A percentile compares a stretch with the other conserved stretches of the same genome.
These are phyloP conservation scores for Suillus decipiens DNA, from an alignment of 768 basidiomycete genomes.

Conservation along the genomic window DNA sequence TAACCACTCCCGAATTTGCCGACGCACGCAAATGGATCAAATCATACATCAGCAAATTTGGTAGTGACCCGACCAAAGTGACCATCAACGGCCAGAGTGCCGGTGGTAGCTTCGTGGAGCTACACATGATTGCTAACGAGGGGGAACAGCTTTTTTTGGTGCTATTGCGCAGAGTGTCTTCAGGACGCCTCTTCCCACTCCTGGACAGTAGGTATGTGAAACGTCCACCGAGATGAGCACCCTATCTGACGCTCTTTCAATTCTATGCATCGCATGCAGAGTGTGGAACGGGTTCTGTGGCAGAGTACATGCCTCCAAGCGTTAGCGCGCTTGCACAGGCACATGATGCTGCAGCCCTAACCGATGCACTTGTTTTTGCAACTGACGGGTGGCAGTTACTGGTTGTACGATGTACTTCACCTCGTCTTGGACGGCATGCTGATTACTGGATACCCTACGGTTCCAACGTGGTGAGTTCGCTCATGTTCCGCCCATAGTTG, in stretches of 20 bases:
- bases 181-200: slow-evolving; percentile 50
- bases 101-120: slow-evolving; percentile 54
- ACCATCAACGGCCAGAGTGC: slow-evolving; percentile 65
- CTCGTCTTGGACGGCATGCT: slow-evolving; percentile 59
- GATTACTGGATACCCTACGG: slow-evolving; percentile 51
- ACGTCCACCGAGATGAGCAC: background rate
- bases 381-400: slow-evolving; percentile 30
- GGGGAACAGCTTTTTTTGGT: slow-evolving; percentile 45
- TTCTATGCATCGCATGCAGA: slow-evolving; percentile 53
- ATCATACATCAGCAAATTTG: slow-evolving; percentile 39
- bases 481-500: slow-evolving; percentile 57
- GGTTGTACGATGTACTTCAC: slow-evolving; percentile 48
- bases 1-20: slow-evolving; percentile 50
- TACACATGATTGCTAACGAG: slow-evolving; percentile 54
- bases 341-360: slow-evolving; percentile 46
- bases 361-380: slow-evolving; percentile 5
- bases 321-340: slow-evolving; percentile 54
- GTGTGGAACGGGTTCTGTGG: slow-evolving; percentile 42
- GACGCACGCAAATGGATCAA: slow-evolving; percentile 43
- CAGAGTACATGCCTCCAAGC: slow-evolving; percentile 45
- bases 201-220: slow-evolving; percentile 49
- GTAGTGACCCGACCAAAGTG: slow-evolving; percentile 40
- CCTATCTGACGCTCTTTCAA: slow-evolving; percentile 39
- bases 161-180: slow-evolving; percentile 69
- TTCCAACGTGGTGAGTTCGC: slow-evolving; percentile 48